Percentiles rank a stretch among this genome's conserved stretches.
These are phyloP conservation scores for Mycena capillaripes DNA, from an alignment of 768 basidiomycete genomes.

Conservation along the genomic window DNA sequence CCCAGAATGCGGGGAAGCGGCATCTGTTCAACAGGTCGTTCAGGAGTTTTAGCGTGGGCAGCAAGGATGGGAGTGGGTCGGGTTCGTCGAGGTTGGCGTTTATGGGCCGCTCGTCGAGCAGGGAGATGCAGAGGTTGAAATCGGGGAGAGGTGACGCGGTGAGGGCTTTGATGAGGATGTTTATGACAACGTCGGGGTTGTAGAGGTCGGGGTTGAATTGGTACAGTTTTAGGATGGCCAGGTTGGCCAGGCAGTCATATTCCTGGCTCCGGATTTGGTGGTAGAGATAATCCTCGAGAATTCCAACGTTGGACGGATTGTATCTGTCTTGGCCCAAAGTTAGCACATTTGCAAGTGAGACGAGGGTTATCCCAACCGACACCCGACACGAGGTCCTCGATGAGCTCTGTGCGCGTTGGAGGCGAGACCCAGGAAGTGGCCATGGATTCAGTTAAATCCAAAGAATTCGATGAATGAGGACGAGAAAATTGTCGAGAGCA, in stretches of 20 bases:
- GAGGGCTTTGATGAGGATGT: constrained; percentile 94
- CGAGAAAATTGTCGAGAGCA: background rate
- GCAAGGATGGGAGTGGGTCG: constrained; percentile 80
- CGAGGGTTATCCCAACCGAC: constrained; percentile 72
- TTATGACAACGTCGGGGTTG: constrained; percentile 93
- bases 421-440: constrained; percentile 80
- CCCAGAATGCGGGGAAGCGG: constrained; percentile 92
- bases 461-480: background rate
- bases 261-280: constrained; percentile 92
- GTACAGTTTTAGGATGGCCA: constrained; percentile 67
- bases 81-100: constrained; percentile 78
- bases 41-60: constrained; percentile 77
- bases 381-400: constrained; percentile 92
- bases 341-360: background rate
- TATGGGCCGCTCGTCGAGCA: constrained; percentile 82
- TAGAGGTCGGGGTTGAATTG: constrained; percentile 96
- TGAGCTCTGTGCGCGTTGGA: constrained; percentile 84
- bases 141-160: constrained; percentile 90
- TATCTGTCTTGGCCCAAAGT: constrained; percentile 81
- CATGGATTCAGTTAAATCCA: constrained; percentile 53
- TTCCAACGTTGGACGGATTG: constrained; percentile 93
- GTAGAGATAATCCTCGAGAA: constrained; percentile 97
- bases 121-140: constrained; percentile 93
- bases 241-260: constrained; percentile 95
- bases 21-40: constrained; percentile 84